A percentile compares a stretch with the other conserved stretches of the same genome.
These are phyloP conservation scores for Ogataea zsoltii DNA, from an alignment of 805 yeast species.

Conservation along the genomic window DNA sequence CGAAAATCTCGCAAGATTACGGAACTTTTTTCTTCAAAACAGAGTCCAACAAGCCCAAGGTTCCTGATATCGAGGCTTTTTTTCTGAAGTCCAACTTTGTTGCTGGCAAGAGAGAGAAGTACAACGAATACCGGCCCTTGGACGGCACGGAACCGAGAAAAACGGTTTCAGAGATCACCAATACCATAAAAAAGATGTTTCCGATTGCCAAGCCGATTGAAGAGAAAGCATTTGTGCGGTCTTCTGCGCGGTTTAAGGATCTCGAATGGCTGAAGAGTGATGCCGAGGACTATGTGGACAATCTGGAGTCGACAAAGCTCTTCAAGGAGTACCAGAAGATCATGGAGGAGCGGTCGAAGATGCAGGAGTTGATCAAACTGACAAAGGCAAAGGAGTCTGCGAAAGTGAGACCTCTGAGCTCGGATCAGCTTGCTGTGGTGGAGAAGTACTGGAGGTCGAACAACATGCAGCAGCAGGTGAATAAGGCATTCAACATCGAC, in stretches of 20 bases:
- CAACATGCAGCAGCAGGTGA: slow-evolving; percentile 29
- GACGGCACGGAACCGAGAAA: not conserved
- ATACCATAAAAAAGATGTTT: slow-evolving; percentile 15
- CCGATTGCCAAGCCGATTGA: slow-evolving; percentile 6
- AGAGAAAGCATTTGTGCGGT: slow-evolving; percentile 15
- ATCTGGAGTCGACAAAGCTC: slow-evolving; percentile 30
- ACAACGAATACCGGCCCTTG: slow-evolving; percentile 5
- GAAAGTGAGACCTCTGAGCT: slow-evolving; percentile 33
- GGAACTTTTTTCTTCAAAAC: slow-evolving; percentile 30
- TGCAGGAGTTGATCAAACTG: slow-evolving; percentile 36
- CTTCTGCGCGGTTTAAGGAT: slow-evolving; percentile 30
- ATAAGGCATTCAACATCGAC: slow-evolving; percentile 51
- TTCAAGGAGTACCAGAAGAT: slow-evolving; percentile 46
- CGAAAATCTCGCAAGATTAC: slow-evolving; percentile 19
- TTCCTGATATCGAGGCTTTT: slow-evolving; percentile 22
- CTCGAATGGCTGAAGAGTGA: slow-evolving; percentile 35
- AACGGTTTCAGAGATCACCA: slow-evolving; percentile 13
- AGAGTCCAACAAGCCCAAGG: not conserved
- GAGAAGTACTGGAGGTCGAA: slow-evolving; percentile 35
- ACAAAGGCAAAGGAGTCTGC: slow-evolving; percentile 38
- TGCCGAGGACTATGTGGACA: slow-evolving; percentile 31
- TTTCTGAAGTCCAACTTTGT: slow-evolving; percentile 14
- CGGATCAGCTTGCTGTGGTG: slow-evolving; percentile 36
- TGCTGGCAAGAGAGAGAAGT: not conserved
- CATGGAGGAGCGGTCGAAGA: slow-evolving; percentile 41